Percentiles rank a stretch among this genome's conserved stretches.
Evolutionary conservation across 208 protist species (phyloP).

Genomic region (Trypanosoma platydactyli): DNA sequence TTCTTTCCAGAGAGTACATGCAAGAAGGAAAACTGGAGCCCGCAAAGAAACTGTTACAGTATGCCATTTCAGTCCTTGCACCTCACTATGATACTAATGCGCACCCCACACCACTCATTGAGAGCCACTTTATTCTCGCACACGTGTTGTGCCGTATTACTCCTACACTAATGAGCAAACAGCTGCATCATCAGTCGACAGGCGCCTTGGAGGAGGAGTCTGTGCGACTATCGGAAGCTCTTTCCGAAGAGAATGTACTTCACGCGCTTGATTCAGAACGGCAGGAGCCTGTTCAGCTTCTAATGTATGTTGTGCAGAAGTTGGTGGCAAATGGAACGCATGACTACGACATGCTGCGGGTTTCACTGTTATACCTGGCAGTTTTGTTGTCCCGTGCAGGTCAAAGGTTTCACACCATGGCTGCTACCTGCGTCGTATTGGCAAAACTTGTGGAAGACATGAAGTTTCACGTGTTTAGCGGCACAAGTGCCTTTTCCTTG

Average conservation of each 20-base stretch:
- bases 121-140: constrained; percentile 60
- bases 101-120: constrained; percentile 52
- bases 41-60: constrained; percentile 27
- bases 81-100: constrained; percentile 56
- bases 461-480: constrained; percentile 61
- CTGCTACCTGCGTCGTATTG: constrained; percentile 47
- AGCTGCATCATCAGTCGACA: neutral
- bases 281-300: constrained; percentile 21
- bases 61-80: constrained; percentile 40
- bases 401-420: constrained; percentile 30
- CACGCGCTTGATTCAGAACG: constrained; percentile 10
- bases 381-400: constrained; percentile 39
- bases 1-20: constrained; percentile 25
- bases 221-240: neutral
- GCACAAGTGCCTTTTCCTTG: constrained; percentile 54
- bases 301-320: constrained; percentile 47
- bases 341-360: constrained; percentile 58
- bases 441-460: constrained; percentile 69
- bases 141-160: constrained; percentile 33
- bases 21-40: constrained; percentile 8
- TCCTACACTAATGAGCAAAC: neutral
- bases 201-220: neutral
- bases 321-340: constrained; percentile 55
- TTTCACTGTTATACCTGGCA: constrained; percentile 59
- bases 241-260: constrained; percentile 9